Conservation (phyloP, 345 rosid genomes). For the Diplotaxis tenuifolia region DNA sequence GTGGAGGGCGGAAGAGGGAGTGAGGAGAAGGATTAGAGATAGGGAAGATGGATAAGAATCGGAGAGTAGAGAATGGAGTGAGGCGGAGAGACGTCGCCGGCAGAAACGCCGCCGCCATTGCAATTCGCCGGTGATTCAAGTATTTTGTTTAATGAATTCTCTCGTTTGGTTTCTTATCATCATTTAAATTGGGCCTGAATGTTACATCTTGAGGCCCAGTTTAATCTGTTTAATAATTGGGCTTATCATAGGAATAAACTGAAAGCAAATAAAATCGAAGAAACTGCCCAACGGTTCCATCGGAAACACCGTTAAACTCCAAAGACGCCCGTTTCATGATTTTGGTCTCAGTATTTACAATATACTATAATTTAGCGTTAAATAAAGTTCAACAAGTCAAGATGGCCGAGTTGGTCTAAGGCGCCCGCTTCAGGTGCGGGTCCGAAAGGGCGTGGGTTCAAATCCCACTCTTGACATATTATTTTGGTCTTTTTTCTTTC, state of each 20-base stretch:
- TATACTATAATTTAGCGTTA: too few relatives aligned
- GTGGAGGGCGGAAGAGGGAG: conserved; percentile 2
- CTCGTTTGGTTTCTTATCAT: not conserved
- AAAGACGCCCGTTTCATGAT: too few relatives aligned
- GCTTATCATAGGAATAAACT: not conserved
- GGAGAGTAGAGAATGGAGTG: conserved; percentile 24
- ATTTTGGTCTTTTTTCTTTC: not conserved
- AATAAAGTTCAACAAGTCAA: conserved; percentile 41
- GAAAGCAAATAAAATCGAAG: not conserved
- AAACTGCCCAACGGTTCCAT: not conserved
- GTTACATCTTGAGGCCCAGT: not conserved
- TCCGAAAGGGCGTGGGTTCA: conserved; percentile 95
- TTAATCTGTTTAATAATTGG: not conserved
- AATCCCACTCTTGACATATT: conserved; percentile 90
- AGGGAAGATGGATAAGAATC: conserved; percentile 30
- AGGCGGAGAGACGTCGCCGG: conserved; percentile 41
- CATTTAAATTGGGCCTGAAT: not conserved
- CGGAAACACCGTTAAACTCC: too few relatives aligned
- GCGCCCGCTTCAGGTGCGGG: conserved; percentile 95
- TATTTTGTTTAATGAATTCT: not conserved
- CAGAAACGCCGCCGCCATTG: conserved; percentile 26
- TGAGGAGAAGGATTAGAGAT: not conserved
- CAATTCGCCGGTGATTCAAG: not conserved
- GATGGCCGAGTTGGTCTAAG: conserved; percentile 98
- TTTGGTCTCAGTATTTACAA: too few relatives aligned